These are phyloP conservation scores for Paxillus involutus DNA, from an alignment of 768 basidiomycete genomes.

Conservation along the genomic window DNA sequence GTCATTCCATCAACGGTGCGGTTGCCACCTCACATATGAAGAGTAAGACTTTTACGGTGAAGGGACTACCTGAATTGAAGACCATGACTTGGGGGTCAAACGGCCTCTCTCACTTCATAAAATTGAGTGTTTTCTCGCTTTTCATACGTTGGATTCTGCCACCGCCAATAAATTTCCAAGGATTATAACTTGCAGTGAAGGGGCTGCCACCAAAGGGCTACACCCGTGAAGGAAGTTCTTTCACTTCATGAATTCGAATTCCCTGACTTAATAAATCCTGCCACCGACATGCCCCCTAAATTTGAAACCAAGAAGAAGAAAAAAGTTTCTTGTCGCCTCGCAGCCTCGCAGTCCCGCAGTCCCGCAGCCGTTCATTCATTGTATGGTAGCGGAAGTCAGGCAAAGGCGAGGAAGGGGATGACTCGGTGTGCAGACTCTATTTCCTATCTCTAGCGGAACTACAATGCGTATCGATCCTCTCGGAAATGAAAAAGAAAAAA, in stretches of 20 bases:
- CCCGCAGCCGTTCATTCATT: constrained; percentile 20
- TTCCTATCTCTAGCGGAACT: constrained; percentile 10
- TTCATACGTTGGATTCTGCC: no score
- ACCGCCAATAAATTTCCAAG: no score
- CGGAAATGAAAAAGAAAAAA: constrained; percentile 25
- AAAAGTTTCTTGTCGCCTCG: constrained; percentile 14
- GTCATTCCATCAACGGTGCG: no score
- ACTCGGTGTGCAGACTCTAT: constrained; percentile 19
- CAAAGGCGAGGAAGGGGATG: constrained; percentile 3
- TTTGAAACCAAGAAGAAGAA: constrained; percentile 6
- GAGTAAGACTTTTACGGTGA: no score
- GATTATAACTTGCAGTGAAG: no score
- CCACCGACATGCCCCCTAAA: not conserved
- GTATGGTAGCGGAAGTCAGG: constrained; percentile 1
- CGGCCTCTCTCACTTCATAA: no score
- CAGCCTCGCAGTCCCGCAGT: constrained; percentile 11
- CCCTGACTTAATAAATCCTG: not conserved
- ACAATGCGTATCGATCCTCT: constrained; percentile 11
- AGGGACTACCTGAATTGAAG: no score
- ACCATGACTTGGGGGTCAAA: no score
- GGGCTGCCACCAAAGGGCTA: no score
- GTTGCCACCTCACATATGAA: not conserved
- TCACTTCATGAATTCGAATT: no score
- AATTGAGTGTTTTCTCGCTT: no score
- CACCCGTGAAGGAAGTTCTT: no score